These are phyloP conservation scores for Malassezia vespertilionis DNA, from an alignment of 1,284 basidiomycete species.

Conservation along the genomic window DNA sequence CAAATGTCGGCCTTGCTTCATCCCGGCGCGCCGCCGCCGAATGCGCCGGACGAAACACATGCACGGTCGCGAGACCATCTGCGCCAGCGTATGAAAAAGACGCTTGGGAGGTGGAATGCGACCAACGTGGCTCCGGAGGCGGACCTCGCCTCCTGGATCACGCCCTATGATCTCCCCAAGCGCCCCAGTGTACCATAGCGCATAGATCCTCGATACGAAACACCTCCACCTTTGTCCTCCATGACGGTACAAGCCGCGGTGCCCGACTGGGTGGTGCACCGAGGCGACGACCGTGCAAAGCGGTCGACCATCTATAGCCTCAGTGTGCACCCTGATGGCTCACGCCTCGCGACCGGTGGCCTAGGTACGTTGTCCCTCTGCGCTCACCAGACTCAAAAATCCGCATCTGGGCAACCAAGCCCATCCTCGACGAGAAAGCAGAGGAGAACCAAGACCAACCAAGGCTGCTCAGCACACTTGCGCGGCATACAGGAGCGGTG, in stretches of 20 bases:
- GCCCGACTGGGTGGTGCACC: constrained; percentile 45
- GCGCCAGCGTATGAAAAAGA: constrained; percentile 10
- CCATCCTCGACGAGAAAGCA: constrained; percentile 65
- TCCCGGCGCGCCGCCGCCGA: not conserved
- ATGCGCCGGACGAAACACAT: not conserved
- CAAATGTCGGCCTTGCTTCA: constrained; percentile 5
- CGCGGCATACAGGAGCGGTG: constrained; percentile 88
- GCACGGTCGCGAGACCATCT: constrained; percentile 6
- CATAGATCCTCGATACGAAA: not conserved
- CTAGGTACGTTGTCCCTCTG: constrained; percentile 49
- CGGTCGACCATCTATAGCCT: constrained; percentile 80
- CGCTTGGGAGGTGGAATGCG: constrained; percentile 11
- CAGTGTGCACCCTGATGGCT: constrained; percentile 88
- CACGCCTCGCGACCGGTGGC: constrained; percentile 87
- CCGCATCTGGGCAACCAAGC: constrained; percentile 90
- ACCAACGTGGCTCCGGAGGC: not conserved
- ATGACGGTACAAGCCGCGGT: constrained; percentile 25
- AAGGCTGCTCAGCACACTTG: constrained; percentile 77
- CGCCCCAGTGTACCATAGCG: not conserved
- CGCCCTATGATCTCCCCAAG: constrained; percentile 9
- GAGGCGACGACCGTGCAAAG: constrained; percentile 54
- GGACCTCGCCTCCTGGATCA: constrained; percentile 16
- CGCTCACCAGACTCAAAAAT: constrained; percentile 67
- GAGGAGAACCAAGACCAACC: constrained; percentile 65
- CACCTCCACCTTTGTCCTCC: not conserved